These are phyloP conservation scores for Edaphochlamys debaryana DNA, from an alignment of 139 green algal genomes.

Conservation along the genomic window DNA sequence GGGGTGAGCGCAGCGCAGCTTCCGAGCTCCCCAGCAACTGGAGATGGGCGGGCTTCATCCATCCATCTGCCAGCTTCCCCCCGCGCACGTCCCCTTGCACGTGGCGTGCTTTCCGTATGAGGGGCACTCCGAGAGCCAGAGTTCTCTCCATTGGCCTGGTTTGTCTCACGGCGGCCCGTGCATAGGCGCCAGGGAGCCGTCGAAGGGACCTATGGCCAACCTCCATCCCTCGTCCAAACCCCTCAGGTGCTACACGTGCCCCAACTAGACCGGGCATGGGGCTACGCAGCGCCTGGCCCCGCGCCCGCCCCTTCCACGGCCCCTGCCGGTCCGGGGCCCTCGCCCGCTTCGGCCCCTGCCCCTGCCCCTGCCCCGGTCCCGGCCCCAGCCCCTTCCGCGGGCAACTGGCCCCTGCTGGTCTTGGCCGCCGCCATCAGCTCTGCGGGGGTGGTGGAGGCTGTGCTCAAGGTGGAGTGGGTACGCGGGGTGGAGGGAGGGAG, in stretches of 20 bases:
- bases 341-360: background rate
- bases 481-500: no score
- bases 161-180: no score
- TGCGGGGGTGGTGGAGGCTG: conserved; percentile 15
- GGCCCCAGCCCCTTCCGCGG: background rate
- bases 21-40: background rate
- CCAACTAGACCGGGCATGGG: conserved; percentile 22
- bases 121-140: no score
- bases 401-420: conserved; percentile 16
- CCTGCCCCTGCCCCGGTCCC: background rate
- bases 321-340: background rate
- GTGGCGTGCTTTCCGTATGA: no score
- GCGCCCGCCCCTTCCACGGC: background rate
- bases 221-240: no score
- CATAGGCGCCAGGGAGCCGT: no score
- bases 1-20: background rate
- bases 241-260: background rate
- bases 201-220: no score
- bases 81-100: no score
- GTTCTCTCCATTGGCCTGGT: no score
- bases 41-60: no score
- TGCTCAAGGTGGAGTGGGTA: no score
- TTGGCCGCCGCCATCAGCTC: conserved; percentile 13
- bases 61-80: no score
- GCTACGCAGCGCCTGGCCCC: background rate